These are phyloP conservation scores for Pythium coloratum DNA, from an alignment of 352 stramenopile genomes.

Conservation along the genomic window DNA sequence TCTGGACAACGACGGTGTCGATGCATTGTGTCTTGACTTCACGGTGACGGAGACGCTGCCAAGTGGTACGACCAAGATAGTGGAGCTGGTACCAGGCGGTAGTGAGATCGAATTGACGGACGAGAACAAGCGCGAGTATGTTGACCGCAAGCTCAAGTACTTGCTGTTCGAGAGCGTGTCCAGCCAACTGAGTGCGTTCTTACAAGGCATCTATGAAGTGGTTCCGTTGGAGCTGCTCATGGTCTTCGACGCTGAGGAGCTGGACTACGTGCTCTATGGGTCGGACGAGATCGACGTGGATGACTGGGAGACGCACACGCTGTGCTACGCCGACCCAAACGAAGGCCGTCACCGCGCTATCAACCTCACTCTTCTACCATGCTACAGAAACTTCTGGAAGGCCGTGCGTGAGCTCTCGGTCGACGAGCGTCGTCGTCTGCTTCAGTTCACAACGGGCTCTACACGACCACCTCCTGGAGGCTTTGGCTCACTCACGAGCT, in stretches of 20 bases:
- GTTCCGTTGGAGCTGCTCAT: conserved; percentile 85
- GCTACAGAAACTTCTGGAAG: conserved; percentile 13
- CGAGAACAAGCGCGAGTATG: conserved; percentile 92
- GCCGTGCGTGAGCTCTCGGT: conserved; percentile 54
- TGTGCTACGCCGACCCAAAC: no score
- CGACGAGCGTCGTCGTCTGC: conserved; percentile 28
- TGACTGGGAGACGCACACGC: conserved; percentile 85
- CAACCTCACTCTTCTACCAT: conserved; percentile 1
- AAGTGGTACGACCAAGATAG: conserved; percentile 14
- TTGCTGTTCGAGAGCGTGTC: conserved; percentile 80
- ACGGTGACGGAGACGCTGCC: conserved; percentile 24
- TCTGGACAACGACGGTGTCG: conserved; percentile 47
- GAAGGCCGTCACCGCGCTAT: conserved; percentile 72
- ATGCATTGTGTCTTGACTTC: conserved; percentile 54
- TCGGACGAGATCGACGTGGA: conserved; percentile 88
- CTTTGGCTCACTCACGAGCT: conserved; percentile 29
- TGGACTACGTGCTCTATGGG: conserved; percentile 91
- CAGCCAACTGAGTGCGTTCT: conserved; percentile 54
- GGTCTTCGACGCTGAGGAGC: conserved; percentile 93
- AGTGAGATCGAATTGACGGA: conserved; percentile 87
- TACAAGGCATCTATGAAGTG: conserved; percentile 92
- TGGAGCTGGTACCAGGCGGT: conserved; percentile 55
- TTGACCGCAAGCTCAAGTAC: conserved; percentile 91
- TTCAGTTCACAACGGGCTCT: conserved; percentile 41
- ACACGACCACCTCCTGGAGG: conserved; percentile 30